Base-by-base conservation (phyloP, 1,284 basidiomycete genomes). In the Leccinum pallidistipes region DNA sequence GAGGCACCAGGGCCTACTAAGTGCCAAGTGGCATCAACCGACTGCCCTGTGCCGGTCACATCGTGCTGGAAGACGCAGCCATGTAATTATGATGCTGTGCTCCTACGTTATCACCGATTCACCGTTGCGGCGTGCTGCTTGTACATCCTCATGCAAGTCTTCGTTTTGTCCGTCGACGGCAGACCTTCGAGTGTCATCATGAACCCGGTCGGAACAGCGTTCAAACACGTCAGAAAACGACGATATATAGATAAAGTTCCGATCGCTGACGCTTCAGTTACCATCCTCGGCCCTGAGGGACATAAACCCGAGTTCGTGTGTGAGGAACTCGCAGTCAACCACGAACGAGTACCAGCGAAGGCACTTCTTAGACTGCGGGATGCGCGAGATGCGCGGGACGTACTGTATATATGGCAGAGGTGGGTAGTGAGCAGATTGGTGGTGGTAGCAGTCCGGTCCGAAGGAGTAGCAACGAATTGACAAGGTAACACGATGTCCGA, bases 141-240 rank as follows among this genome's bases (percentile, higher is more conserved):
- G 78, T 36, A 36, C 34, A 36, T 97, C 95, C 77, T 99, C 97
- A 77, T 99, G 97, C 62, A 99, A 80, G 78, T 99, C 97, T 78
- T 99, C 99, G 83, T 16, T 38, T 99, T 98, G 81, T 99, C 99
- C 9, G 97, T 98, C 31, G 97, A 97, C 10, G 97, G 97, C 55
- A 98, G 82, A 29, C 97, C 97, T 75, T 99, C 99, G 71, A 97
- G 82, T 7, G 94, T 96, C 93, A 98, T 96, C 80, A 98, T 81
- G 80, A 99, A 98, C 6, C 97, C 97, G 18, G 97, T 85, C 91
- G 98, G 50, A 38, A 38, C 14, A 3, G 9, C 27, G 27, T 27
- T 27, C 27, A 27, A 27, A 27, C 27, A 27, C 27, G 27, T 34
- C 10, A 11, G 11, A 34, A 10, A 3, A 3, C 31, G 9, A 32